A percentile compares a stretch with the other conserved stretches of the same genome.
These are phyloP conservation scores for Aspergillus kassunensis DNA, from an alignment of 495 filamentous ascomycete species.

Conservation along the genomic window DNA sequence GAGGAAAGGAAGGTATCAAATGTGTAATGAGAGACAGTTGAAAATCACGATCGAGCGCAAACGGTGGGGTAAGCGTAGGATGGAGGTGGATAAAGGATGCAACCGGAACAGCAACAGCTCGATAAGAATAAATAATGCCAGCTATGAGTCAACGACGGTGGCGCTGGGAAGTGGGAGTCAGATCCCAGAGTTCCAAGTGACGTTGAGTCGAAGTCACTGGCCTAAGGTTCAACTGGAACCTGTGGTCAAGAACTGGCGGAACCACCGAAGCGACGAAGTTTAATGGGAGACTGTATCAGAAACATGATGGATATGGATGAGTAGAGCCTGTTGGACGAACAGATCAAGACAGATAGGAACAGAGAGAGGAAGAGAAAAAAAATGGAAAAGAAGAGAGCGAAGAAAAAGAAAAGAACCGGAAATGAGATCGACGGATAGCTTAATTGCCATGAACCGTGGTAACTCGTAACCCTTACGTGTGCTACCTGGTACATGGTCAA, in stretches of 20 bases:
- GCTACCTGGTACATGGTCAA: no score
- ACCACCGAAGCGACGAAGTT: conserved; percentile 1
- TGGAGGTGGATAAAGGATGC: not conserved
- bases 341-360: not conserved
- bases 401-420: conserved; percentile 13
- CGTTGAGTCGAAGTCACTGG: conserved; percentile 1
- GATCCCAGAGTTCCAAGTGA: not conserved
- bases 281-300: not conserved
- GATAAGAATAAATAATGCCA: not conserved
- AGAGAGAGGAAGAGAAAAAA: conserved; percentile 11
- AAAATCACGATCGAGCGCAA: not conserved
- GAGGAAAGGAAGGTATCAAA: not conserved
- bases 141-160: not conserved
- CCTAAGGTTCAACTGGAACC: not conserved
- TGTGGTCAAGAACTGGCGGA: conserved; percentile 5
- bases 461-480: not conserved
- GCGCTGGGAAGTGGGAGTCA: not conserved
- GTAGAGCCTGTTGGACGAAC: not conserved
- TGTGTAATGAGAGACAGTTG: not conserved
- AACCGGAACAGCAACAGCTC: not conserved
- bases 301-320: conserved; percentile 7
- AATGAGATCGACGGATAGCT: conserved; percentile 19
- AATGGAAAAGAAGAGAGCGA: conserved; percentile 8
- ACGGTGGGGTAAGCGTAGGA: not conserved
- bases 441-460: conserved; percentile 18